Evolutionary conservation across 73 alveolate genomes (phyloP).

Genomic region (Paramecium sexaurelia): DNA sequence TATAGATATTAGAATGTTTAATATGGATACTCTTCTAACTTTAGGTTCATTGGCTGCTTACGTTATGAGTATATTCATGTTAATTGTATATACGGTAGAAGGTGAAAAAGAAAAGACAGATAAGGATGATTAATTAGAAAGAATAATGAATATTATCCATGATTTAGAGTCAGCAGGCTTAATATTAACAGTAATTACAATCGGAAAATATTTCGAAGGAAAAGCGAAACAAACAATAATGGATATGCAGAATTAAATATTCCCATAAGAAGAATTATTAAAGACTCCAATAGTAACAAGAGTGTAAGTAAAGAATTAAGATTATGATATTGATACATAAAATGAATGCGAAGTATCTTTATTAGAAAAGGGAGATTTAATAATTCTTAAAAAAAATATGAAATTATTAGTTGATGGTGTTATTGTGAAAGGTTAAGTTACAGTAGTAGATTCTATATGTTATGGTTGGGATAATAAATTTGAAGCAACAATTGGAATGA

Average conservation of each 20-base stretch:
- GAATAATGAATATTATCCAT: constrained; percentile 74
- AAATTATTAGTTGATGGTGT: constrained; percentile 90
- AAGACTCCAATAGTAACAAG: constrained; percentile 73
- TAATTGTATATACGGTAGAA: constrained; percentile 2
- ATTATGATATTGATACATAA: constrained; percentile 68
- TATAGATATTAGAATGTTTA: constrained; percentile 17
- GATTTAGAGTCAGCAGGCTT: constrained; percentile 84
- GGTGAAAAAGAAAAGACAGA: background rate
- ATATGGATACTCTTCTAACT: constrained; percentile 64
- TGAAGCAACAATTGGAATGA: constrained; percentile 55
- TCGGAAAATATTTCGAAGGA: constrained; percentile 87
- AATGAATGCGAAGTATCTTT: constrained; percentile 9
- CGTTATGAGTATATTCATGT: constrained; percentile 55
- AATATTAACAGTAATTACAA: constrained; percentile 73
- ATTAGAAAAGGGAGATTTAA: constrained; percentile 79
- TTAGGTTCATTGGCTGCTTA: constrained; percentile 61
- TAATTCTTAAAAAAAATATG: constrained; percentile 81
- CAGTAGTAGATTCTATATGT: constrained; percentile 62
- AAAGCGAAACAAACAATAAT: constrained; percentile 78
- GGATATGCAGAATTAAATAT: constrained; percentile 63
- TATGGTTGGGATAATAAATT: constrained; percentile 68
- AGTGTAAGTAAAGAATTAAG: constrained; percentile 70
- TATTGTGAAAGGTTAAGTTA: constrained; percentile 68
- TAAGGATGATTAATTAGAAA: background rate
- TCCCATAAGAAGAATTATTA: constrained; percentile 65